These are phyloP conservation scores for Shiraia sp. DNA, from an alignment of 2,329 filamentous ascomycete genomes.

Conservation along the genomic window DNA sequence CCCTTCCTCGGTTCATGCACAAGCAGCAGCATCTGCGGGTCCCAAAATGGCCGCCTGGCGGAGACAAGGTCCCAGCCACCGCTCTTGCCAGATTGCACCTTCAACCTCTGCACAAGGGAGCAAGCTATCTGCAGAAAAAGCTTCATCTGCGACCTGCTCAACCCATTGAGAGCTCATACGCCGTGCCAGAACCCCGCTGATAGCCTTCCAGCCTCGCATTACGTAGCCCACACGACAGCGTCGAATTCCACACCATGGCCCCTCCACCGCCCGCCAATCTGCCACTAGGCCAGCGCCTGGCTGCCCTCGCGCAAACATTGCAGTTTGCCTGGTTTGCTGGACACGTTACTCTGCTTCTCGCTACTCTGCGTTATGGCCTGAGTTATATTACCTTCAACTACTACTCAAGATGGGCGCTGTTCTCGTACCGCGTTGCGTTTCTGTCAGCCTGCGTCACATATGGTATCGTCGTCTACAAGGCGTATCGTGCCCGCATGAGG, in stretches of 20 bases:
- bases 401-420: conserved; percentile 73
- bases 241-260: conserved; percentile 59
- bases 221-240: conserved; percentile 34
- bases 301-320: conserved; percentile 81
- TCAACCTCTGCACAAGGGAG: conserved; percentile 18
- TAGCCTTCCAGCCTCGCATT: conserved; percentile 23
- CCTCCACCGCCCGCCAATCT: conserved; percentile 71
- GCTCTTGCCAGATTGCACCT: conserved; percentile 43
- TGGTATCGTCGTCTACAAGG: conserved; percentile 98
- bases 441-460: conserved; percentile 88
- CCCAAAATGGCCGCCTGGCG: conserved; percentile 24
- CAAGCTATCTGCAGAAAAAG: conserved; percentile 18
- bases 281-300: conserved; percentile 74
- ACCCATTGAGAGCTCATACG: conserved; percentile 17
- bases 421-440: conserved; percentile 90
- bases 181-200: conserved; percentile 28
- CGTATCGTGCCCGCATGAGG: conserved; percentile 82
- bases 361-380: conserved; percentile 78
- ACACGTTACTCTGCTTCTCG: conserved; percentile 83
- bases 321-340: conserved; percentile 78
- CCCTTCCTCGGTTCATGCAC: conserved; percentile 24
- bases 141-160: conserved; percentile 5
- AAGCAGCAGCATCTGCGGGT: conserved; percentile 34
- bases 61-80: conserved; percentile 30
- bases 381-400: conserved; percentile 91